Percentiles rank a stretch among this genome's conserved stretches.
Conservation (phyloP, 1,139 yeast species). For the Petasospora fabianii region DNA sequence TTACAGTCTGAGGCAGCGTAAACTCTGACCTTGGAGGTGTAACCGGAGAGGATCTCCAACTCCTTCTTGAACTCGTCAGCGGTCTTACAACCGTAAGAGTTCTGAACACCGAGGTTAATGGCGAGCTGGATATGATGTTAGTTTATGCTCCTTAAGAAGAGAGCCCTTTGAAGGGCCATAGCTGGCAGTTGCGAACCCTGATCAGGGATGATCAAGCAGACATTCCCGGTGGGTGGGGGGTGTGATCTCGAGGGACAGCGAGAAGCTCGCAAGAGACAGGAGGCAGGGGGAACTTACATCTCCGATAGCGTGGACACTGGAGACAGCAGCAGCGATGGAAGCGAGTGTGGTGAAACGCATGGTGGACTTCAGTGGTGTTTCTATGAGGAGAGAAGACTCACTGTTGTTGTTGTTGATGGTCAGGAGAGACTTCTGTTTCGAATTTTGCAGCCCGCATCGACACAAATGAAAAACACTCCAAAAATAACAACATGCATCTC, state of each 20-base stretch:
- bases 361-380: constrained; percentile 4
- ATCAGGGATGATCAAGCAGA: not conserved
- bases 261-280: not conserved
- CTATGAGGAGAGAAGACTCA: constrained; percentile 4
- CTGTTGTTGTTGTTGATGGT: constrained; percentile 3
- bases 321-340: constrained; percentile 21
- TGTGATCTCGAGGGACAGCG: too few species aligned
- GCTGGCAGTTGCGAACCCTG: not conserved
- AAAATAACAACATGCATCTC: constrained; percentile 4
- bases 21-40: constrained; percentile 66
- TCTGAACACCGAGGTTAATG: constrained; percentile 80
- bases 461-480: constrained; percentile 8
- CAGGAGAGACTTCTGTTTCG: too few species aligned
- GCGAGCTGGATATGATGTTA: constrained; percentile 41
- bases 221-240: not conserved
- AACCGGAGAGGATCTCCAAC: constrained; percentile 49
- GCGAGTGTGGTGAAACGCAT: constrained; percentile 23
- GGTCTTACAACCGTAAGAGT: constrained; percentile 68
- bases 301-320: constrained; percentile 25
- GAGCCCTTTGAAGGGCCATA: not conserved
- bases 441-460: not conserved
- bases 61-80: constrained; percentile 65
- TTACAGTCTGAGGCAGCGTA: constrained; percentile 88
- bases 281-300: constrained; percentile 12
- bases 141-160: constrained; percentile 15